Base-by-base conservation (phyloP, 441 rosid species). In the Gossypium gossypioides region DNA sequence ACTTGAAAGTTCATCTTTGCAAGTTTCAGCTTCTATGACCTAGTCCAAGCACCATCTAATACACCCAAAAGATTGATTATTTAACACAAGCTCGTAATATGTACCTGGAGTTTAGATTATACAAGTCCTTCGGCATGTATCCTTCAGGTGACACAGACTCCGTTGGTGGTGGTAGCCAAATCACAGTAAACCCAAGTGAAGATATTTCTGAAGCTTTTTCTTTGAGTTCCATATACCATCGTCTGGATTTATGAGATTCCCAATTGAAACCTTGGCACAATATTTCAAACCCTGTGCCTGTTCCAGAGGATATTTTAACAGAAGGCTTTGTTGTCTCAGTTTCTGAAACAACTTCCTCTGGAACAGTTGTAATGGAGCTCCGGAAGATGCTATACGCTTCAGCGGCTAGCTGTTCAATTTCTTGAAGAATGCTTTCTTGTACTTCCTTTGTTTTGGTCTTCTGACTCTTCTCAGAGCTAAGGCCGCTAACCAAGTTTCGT, bases 101-200 rank as follows among this genome's bases (percentile, higher is more conserved):
- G 65, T 81, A 92, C 99, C 97, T 92, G 81, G 97, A 94, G 82
- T 89, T 89, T 82, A 94, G 80, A 81, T 92, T 89, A 72, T 90
- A 92, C 75, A 90, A 84, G 80, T 94, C 99, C 80, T 68, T 89
- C 3, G 99, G 99, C 97, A 94, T 94, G 84, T 94, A 94, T 16
- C 99, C 99, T 92, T 94, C 99, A 78, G 96, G 97, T 75, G 99
- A 92, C 80, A 94, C 97, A 34, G 99, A 94, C 75, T 94, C 97
- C 51, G 97, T 94, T 4, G 99, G 97, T 27, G 99, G 97, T 57
- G 99, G 99, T 78, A 92, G 76, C 99, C 99, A 94, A 75, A 92
- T 76, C 66, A 94, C 85, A 40, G 94, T 87, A 63, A 94, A 92
- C 34, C 99, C 99, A 72, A 92, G 85, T 19, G 88, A 80, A 78